These are phyloP conservation scores for Botrytis pseudocinerea DNA, from an alignment of 2,329 filamentous ascomycete species.

Conservation along the genomic window DNA sequence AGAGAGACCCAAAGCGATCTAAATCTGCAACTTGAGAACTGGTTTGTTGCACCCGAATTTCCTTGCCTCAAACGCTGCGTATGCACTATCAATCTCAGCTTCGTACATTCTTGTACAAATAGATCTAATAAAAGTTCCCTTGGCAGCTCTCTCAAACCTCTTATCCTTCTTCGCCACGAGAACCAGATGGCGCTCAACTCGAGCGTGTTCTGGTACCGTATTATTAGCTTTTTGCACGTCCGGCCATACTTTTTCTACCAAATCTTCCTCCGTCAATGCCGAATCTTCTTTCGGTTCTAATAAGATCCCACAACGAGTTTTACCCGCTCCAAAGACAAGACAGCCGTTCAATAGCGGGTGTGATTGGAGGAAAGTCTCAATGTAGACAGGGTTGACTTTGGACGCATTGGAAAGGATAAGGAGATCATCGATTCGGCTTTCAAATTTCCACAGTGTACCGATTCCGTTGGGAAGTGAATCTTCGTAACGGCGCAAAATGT, in stretches of 20 bases:
- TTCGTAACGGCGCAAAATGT: constrained; percentile 40
- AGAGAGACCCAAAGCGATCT: rapidly evolving
- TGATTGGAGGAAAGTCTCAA: constrained; percentile 43
- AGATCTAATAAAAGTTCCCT: constrained; percentile 26
- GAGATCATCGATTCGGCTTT: constrained; percentile 42
- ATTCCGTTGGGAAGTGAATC: constrained; percentile 27
- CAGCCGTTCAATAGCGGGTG: constrained; percentile 41
- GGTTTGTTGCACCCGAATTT: rapidly evolving
- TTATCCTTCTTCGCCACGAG: constrained; percentile 25
- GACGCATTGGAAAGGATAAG: constrained; percentile 48
- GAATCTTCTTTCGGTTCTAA: constrained; percentile 27
- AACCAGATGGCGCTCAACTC: constrained; percentile 26
- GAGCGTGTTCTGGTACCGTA: constrained; percentile 28
- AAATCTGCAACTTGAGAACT: neutral
- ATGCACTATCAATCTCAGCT: constrained; percentile 38
- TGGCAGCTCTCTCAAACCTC: constrained; percentile 27
- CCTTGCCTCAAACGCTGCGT: neutral
- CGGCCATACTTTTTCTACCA: constrained; percentile 28
- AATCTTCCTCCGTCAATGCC: constrained; percentile 5
- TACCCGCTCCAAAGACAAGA: constrained; percentile 43
- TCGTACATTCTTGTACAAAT: neutral
- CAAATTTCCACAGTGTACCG: constrained; percentile 42
- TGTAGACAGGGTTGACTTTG: constrained; percentile 47
- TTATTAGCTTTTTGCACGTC: constrained; percentile 28
- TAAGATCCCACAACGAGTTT: constrained; percentile 26